Base-by-base conservation (phyloP, 306 rosid genomes). In the Acacia crassicarpa region DNA sequence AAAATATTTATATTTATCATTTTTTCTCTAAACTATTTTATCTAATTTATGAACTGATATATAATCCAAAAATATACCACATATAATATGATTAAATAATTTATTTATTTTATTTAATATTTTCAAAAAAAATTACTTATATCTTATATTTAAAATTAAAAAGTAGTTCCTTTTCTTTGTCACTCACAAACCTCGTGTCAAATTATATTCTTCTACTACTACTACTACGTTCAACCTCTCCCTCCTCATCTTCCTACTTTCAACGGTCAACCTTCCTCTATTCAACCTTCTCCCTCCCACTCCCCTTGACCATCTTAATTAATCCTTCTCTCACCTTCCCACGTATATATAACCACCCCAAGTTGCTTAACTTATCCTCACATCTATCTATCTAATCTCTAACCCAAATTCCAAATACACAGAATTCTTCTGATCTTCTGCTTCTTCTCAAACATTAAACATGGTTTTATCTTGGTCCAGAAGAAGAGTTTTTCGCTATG, bases 401-500 rank as follows among this genome's bases (percentile, higher is more conserved):
- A 6, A 8, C 15, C 22, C 2, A 1, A 35, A 35, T 3, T 14
- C 45, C 12, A 15, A 30, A 65, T 12, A 63, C 48, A 46, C 69
- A 76, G 0, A 12, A 0, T 27, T 2, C 16, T 61, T 17, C 23
- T 14, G 17, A 4, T 3, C 41, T 35, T 30, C 23, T 8, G 4
- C 41, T 35, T 41, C 27, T 16, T 1, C 13, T 10, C 65, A 1
- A 58, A 22, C 6, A 58, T 58, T 5, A 58, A 22, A 23, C 8
- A 94, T 94, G 98, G 89, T 85, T 71, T 70, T 88, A 32, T 88
- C 97, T 23, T 89, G 95, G 97, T 83, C 90, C 8, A 89, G 73
- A 84, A 89, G 66, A 72, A 91, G 83, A 54, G 66, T 88, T 13
- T 80, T 83, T 77, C 84, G 84, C 58, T 77, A 80, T 10, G 72